A percentile compares a stretch with the other conserved stretches of the same genome.
Evolutionary conservation across 169 alveolate genomes (phyloP).

Genomic region (Perkinsus olseni): DNA sequence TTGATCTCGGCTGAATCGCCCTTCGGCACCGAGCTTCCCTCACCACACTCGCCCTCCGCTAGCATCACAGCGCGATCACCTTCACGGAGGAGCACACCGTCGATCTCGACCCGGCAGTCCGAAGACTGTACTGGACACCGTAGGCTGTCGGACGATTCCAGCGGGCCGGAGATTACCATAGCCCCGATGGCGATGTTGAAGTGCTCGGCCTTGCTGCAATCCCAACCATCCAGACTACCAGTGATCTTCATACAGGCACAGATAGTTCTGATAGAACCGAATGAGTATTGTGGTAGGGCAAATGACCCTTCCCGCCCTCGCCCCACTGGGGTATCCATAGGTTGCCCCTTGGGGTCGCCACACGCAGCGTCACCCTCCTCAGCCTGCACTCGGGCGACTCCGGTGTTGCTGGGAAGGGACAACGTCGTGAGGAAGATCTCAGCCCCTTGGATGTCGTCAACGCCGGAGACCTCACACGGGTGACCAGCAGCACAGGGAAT

Average conservation of each 20-base stretch:
- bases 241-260: background rate
- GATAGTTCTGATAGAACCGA: background rate
- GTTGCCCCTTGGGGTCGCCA: background rate
- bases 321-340: background rate
- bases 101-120: background rate
- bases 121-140: background rate
- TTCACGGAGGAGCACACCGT: background rate
- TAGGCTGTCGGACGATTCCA: background rate
- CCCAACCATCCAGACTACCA: background rate
- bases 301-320: background rate
- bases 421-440: background rate
- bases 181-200: background rate
- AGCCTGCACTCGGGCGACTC: background rate
- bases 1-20: background rate
- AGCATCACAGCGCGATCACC: background rate
- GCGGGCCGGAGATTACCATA: background rate
- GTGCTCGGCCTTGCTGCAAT: background rate
- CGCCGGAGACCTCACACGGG: background rate
- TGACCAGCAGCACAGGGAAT: background rate
- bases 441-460: background rate
- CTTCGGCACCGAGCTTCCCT: background rate
- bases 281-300: background rate
- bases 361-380: background rate
- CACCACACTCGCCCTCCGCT: background rate
- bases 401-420: background rate